Base-by-base conservation (phyloP, 306 rosid species). In the Begonia fuchsioides region DNA sequence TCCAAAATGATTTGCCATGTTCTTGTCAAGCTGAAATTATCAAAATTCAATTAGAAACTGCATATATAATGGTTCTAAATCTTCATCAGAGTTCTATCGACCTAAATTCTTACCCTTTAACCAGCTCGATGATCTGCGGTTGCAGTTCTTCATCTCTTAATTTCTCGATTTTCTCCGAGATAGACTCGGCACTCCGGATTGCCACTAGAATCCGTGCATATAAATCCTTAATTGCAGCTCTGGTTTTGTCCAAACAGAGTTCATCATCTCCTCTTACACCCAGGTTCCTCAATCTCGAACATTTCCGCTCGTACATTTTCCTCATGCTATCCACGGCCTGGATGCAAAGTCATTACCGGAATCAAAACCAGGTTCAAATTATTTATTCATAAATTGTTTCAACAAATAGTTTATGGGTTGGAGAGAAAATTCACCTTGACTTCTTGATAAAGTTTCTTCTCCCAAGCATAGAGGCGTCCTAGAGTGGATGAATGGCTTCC, bases 381-480 rank as follows among this genome's bases (percentile, higher is more conserved):
- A n/a, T n/a, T n/a, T n/a, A n/a, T n/a, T n/a, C n/a, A n/a, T n/a
- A n/a, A n/a, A n/a, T n/a, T n/a, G n/a, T n/a, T n/a, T n/a, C n/a
- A n/a, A n/a, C n/a, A n/a, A n/a, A n/a, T n/a, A n/a, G n/a, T n/a
- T n/a, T n/a, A n/a, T n/a, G n/a, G n/a, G n/a, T n/a, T n/a, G n/a
- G n/a, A n/a, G n/a, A n/a, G n/a, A 19, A 1, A 19, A 32, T 62
- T 54, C 62, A 85, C 98, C 98, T 82, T 92, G 53, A 92, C 96
- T 75, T 85, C 93, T 62, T 92, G 94, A 39, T 76, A 90, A 49
- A 92, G 78, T 59, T 92, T 92, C 81, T 90, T 85, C 70, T 90
- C 98, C 98, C 96, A 90, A 49, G 94, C 96, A 64, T 79, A 85
- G 38, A 90, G 53, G 67, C 98, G 77, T 63, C 77, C 96, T 3